phyloP scores from a whole-genome alignment of 2,329 filamentous ascomycete species.

The Periconia sp. region DNA sequence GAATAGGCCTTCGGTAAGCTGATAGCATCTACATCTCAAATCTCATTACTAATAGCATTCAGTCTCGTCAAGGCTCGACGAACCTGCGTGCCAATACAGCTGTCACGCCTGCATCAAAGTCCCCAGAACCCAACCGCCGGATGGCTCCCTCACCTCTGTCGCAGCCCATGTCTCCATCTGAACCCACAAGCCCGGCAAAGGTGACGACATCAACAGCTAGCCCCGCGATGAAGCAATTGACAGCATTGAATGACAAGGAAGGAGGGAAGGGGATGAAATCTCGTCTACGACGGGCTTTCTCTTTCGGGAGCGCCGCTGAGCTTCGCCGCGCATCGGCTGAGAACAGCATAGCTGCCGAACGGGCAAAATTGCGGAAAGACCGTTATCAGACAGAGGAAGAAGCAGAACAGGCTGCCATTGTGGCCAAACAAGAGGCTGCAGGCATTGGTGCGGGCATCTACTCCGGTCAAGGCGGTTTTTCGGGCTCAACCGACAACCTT shows the following conservation, averaged over 20 bases:
- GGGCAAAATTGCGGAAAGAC: slow-evolving; percentile 58
- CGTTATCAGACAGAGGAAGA: slow-evolving; percentile 66
- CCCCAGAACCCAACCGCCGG: slow-evolving; percentile 46
- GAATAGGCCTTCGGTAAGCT: slow-evolving; percentile 37
- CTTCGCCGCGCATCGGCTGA: slow-evolving; percentile 73
- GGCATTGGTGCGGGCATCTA: slow-evolving; percentile 95
- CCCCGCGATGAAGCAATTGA: slow-evolving; percentile 79
- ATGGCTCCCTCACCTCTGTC: slow-evolving; percentile 52
- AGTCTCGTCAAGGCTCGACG: slow-evolving; percentile 28
- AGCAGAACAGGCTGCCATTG: slow-evolving; percentile 88
- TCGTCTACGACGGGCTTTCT: slow-evolving; percentile 85
- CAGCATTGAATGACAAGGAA: slow-evolving; percentile 84
- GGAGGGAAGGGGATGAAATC: slow-evolving; percentile 80
- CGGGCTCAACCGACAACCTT: slow-evolving; percentile 90
- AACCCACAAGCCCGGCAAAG: slow-evolving; percentile 27
- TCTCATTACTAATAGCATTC: slow-evolving; percentile 1
- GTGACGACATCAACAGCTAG: slow-evolving; percentile 47
- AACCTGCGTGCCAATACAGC: slow-evolving; percentile 19
- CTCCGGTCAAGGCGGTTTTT: slow-evolving; percentile 79
- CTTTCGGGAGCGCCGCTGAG: slow-evolving; percentile 93
- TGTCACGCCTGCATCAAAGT: slow-evolving; percentile 12
- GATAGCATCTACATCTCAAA: not conserved
- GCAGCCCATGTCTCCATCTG: slow-evolving; percentile 43
- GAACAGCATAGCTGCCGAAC: slow-evolving; percentile 55
- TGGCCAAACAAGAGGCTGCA: slow-evolving; percentile 85